phyloP scores from a whole-genome alignment of 208 protist genomes.

The Angomonas deanei region DNA sequence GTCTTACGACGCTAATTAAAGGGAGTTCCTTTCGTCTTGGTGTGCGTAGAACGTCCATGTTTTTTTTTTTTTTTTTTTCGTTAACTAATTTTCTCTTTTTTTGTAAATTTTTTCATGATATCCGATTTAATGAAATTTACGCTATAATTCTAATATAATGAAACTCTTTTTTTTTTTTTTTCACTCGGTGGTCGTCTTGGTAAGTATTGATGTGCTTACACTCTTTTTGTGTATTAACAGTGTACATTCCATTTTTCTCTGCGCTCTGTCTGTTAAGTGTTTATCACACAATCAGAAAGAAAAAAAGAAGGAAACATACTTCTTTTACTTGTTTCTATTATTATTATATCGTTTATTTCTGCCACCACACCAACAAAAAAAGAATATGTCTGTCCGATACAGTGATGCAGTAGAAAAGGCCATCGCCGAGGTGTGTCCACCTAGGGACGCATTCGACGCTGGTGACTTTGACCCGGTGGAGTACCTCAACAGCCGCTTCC shows the following conservation, averaged over 20 bases:
- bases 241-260: too few relatives aligned
- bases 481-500: conserved; percentile 93
- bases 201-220: too few relatives aligned
- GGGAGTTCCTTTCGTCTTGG: not conserved
- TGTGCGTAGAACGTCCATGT: conserved; percentile 1
- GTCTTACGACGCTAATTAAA: conserved; percentile 27
- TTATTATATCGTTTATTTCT: not conserved
- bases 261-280: too few relatives aligned
- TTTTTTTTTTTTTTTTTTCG: conserved; percentile 10
- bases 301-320: too few relatives aligned
- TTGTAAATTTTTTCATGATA: not conserved
- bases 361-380: conserved; percentile 1
- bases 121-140: not conserved
- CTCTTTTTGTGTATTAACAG: too few relatives aligned
- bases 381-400: conserved; percentile 42
- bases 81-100: not conserved
- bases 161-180: not conserved
- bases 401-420: conserved; percentile 72
- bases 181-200: too few relatives aligned
- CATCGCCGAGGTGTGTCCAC: conserved; percentile 75
- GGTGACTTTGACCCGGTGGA: conserved; percentile 89
- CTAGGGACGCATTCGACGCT: conserved; percentile 70
- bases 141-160: not conserved
- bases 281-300: too few relatives aligned
- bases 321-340: not conserved